These are phyloP conservation scores for Silene uniflora DNA, from an alignment of 148 eudicot species.

Conservation along the genomic window DNA sequence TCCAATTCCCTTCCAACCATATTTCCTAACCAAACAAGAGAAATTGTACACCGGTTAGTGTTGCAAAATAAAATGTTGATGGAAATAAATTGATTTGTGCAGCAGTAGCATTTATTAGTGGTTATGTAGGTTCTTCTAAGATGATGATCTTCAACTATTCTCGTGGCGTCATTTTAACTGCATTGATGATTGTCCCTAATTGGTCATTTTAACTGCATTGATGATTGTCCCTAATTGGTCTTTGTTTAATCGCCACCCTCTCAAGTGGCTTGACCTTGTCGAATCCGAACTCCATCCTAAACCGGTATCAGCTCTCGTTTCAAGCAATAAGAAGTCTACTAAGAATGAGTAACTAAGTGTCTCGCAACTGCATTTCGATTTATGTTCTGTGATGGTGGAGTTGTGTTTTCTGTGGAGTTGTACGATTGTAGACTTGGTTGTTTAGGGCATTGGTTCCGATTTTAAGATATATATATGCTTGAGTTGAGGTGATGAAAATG, in stretches of 20 bases:
- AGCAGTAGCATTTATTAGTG: too few species aligned
- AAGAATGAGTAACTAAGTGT: constrained; percentile 27
- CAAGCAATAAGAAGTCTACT: constrained; percentile 26
- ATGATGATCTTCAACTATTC: too few species aligned
- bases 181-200: too few species aligned
- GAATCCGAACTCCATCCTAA: constrained; percentile 76
- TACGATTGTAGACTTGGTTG: neutral
- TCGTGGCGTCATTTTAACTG: too few species aligned
- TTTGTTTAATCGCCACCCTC: constrained; percentile 64
- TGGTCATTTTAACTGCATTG: constrained; percentile 62
- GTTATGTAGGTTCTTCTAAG: too few species aligned
- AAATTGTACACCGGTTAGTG: too few species aligned
- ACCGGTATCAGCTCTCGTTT: constrained; percentile 30
- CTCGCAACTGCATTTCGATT: neutral
- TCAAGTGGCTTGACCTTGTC: constrained; percentile 65
- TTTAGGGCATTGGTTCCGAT: neutral
- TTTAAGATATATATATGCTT: too few species aligned
- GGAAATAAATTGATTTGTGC: too few species aligned
- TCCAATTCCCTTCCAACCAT: too few species aligned
- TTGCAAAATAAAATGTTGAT: too few species aligned
- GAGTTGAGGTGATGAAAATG: too few species aligned
- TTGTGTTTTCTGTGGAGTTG: neutral
- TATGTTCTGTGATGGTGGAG: neutral
- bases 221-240: constrained; percentile 86
- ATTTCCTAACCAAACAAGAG: too few species aligned